A percentile compares a stretch with the other conserved stretches of the same genome.
Evolutionary conservation across 2,329 filamentous ascomycete genomes (phyloP).

Genomic region (Ophiostoma quercus): DNA sequence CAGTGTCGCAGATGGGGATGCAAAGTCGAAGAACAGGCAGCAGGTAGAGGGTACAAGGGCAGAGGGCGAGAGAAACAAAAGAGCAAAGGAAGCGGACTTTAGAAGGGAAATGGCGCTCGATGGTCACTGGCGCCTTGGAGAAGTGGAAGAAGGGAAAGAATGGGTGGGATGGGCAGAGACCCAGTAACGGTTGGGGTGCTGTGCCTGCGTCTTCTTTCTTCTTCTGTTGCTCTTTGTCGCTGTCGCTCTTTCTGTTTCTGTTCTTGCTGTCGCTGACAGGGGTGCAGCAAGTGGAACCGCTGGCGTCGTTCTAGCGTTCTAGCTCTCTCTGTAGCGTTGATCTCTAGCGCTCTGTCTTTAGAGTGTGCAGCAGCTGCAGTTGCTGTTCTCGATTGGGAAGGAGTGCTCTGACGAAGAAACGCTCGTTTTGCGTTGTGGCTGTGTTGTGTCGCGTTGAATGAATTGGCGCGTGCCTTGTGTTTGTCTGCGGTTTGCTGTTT

Average conservation of each 20-base stretch:
- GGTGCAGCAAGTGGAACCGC: background rate
- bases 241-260: background rate
- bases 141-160: background rate
- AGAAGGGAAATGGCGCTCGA: background rate
- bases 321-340: no score
- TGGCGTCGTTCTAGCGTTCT: background rate
- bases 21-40: slow-evolving; percentile 11
- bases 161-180: background rate
- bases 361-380: background rate
- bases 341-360: no score
- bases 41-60: background rate
- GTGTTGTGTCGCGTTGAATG: slow-evolving; percentile 6
- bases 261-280: background rate
- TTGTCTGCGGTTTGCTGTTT: background rate
- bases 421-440: background rate
- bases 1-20: slow-evolving; percentile 9
- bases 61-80: background rate
- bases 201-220: background rate
- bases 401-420: background rate
- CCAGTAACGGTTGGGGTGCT: background rate
- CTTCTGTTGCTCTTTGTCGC: no score
- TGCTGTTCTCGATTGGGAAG: slow-evolving; percentile 11
- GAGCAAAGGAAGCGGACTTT: background rate
- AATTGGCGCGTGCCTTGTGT: background rate
- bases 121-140: background rate